These are phyloP conservation scores for Obba rivulosa DNA, from an alignment of 768 basidiomycete species.

Conservation along the genomic window DNA sequence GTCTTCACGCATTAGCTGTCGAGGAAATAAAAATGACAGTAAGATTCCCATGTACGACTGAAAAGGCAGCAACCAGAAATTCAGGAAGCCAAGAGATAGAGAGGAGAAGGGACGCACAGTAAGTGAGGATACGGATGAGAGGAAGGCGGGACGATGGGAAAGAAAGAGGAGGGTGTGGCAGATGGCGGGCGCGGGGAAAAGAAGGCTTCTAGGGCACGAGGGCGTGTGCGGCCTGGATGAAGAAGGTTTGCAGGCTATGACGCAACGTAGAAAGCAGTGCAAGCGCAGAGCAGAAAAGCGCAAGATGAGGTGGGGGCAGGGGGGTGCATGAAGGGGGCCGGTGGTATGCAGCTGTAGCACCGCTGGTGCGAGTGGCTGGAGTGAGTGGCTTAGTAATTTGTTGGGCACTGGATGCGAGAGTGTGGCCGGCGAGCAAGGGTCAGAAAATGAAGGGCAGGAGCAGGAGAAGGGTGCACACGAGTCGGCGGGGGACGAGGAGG, in stretches of 20 bases:
- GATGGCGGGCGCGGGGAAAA: constrained; percentile 2
- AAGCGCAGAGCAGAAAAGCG: background rate
- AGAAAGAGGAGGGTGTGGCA: constrained; percentile 12
- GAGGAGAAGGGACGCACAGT: background rate
- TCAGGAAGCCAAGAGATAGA: constrained; percentile 4
- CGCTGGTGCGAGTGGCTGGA: constrained; percentile 2
- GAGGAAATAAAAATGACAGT: constrained; percentile 24
- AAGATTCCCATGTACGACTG: constrained; percentile 25
- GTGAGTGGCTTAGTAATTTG: background rate
- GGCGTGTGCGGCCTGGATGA: constrained; percentile 7
- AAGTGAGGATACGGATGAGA: constrained; percentile 5
- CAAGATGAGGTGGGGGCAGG: constrained; percentile 10
- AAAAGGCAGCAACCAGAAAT: background rate
- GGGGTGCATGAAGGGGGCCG: constrained; percentile 7
- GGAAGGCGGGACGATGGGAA: constrained; percentile 9
- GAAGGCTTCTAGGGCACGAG: constrained; percentile 16
- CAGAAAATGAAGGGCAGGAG: constrained; percentile 4
- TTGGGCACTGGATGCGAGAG: background rate
- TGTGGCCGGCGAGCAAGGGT: background rate
- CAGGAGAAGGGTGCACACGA: constrained; percentile 8
- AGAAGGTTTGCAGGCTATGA: constrained; percentile 8
- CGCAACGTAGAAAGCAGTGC: constrained; percentile 13
- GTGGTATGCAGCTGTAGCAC: constrained; percentile 17
- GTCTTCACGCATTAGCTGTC: constrained; percentile 23
- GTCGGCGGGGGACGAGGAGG: background rate